Base-by-base conservation (phyloP, 1,284 basidiomycete species). In the Papiliotrema fonsecae region DNA sequence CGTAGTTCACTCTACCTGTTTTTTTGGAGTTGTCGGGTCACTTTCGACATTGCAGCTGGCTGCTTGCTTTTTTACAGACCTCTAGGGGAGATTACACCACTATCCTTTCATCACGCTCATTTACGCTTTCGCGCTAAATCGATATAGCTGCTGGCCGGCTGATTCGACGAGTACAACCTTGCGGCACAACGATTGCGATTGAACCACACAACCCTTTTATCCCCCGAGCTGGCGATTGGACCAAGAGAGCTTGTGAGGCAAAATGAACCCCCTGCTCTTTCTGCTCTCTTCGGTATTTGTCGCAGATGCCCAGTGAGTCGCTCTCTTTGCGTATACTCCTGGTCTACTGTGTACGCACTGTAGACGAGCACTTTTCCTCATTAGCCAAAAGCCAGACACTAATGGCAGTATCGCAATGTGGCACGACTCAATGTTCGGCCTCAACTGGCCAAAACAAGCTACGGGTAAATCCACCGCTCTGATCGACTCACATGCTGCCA, bases 381-480 rank as follows among this genome's bases (percentile, higher is more conserved):
- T 31, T 31, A 9, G 30, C 16, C 30, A 10, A 10, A 9, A 31
- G 30, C 30, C 16, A 9, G 16, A n/a, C n/a, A 19, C 35, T 39
- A 13, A 39, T 16, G 6, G 37, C 18, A 57, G 55, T 41, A 46
- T 52, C 45, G 47, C 52, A 22, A 41, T 57, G 31, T 57, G 49
- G 50, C 42, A 54, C 45, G 39, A 49, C 27, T 46, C 45, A 25
- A 51, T 57, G 52, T 57, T 57, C 36, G 55, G 55, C 13, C 28
- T 46, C n/a, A 54, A 53, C 37, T 49, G 27, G 18, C 54, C 54
- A 18, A 43, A 53, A 24, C 44, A 50, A 44, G 35, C 41, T 25
- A 32, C 13, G 18, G 34, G 34, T 35, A 16, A 36, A 39, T 41
- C 18, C 9, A 6, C 6, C n/a, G 14, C 26, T 19, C 6, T 27